Percentiles rank a stretch among this genome's conserved stretches.
Evolutionary conservation across 129 eudicot species (phyloP).

Genomic region (Escallonia herrerae): DNA sequence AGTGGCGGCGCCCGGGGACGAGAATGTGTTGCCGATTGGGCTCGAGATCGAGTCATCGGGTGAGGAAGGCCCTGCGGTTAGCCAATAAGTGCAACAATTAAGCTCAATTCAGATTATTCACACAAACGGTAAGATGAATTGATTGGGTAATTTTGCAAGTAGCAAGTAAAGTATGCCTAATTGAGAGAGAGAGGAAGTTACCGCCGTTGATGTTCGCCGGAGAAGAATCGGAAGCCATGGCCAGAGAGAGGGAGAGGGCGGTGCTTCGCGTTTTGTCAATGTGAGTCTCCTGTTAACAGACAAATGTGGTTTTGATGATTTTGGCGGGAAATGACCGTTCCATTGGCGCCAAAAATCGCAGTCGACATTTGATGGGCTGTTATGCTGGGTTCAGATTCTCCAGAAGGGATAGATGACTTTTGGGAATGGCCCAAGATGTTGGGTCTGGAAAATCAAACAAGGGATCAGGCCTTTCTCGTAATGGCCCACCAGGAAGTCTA

Average conservation of each 20-base stretch:
- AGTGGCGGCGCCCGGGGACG: constrained; percentile 44
- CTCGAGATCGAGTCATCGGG: constrained; percentile 59
- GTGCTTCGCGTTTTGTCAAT: constrained; percentile 4
- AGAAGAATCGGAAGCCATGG: constrained; percentile 72
- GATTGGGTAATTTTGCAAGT: neutral
- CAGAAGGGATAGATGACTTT: too few species aligned
- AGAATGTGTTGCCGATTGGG: constrained; percentile 64
- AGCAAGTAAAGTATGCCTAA: neutral
- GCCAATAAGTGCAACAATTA: neutral
- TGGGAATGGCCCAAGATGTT: too few species aligned
- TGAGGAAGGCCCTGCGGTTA: constrained; percentile 53
- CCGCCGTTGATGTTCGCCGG: constrained; percentile 38
- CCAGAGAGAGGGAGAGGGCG: constrained; percentile 1
- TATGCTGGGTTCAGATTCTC: neutral
- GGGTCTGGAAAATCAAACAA: too few species aligned
- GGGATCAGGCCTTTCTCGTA: too few species aligned
- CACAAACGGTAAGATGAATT: neutral
- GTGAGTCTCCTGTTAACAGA: neutral
- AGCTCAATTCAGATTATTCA: neutral
- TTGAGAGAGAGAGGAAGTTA: constrained; percentile 18
- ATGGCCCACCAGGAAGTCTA: too few species aligned
- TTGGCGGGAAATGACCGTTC: constrained; percentile 29
- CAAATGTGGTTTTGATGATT: neutral
- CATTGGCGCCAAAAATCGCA: constrained; percentile 21
- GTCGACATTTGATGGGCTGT: neutral